phyloP scores from a whole-genome alignment of 2,329 filamentous ascomycete genomes.

The Cladosporium oxysporum region DNA sequence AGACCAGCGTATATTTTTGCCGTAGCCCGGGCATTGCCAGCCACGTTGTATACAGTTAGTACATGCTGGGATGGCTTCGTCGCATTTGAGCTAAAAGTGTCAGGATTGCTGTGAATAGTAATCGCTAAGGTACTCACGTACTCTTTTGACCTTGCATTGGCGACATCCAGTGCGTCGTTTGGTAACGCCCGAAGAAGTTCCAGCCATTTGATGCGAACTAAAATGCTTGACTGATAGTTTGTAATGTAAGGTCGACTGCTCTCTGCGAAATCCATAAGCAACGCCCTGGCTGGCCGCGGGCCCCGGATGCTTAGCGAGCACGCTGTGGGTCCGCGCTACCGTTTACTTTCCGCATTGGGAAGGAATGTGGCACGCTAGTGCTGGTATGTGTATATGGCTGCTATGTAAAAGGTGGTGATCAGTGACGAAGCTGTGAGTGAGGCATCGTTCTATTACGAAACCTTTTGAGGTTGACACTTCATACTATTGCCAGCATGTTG shows the following conservation, averaged over 20 bases:
- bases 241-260: background rate
- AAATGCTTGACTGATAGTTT: background rate
- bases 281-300: background rate
- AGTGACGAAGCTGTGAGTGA: background rate
- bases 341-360: constrained; percentile 15
- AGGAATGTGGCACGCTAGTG: constrained; percentile 11
- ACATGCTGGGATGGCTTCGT: constrained; percentile 21
- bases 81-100: constrained; percentile 21
- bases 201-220: background rate
- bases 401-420: background rate
- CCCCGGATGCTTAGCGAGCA: constrained; percentile 4
- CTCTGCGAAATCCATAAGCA: background rate
- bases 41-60: constrained; percentile 16
- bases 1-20: constrained; percentile 19
- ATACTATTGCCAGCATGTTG: background rate
- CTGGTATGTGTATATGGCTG: background rate
- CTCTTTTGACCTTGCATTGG: constrained; percentile 9
- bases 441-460: background rate
- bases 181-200: background rate
- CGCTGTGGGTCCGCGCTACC: background rate
- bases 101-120: background rate
- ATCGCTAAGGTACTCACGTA: background rate
- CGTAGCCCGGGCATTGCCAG: constrained; percentile 20
- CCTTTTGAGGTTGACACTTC: background rate
- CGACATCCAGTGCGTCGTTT: constrained; percentile 2